These are phyloP conservation scores for Acanthamoeba sp. DNA, from an alignment of 208 protist species.

Conservation along the genomic window DNA sequence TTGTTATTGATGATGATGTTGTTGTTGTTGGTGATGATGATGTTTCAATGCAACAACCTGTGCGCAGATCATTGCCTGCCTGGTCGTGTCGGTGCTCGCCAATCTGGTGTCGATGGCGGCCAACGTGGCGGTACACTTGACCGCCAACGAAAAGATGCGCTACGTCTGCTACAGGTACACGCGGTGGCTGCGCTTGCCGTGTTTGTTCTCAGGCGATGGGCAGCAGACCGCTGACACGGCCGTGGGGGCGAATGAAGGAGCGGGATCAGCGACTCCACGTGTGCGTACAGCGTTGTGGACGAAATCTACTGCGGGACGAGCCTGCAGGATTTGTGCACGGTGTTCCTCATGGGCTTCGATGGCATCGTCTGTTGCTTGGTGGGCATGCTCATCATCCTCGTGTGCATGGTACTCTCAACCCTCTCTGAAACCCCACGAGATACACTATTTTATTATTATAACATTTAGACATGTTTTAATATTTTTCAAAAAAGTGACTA, in stretches of 20 bases:
- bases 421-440: too few relatives aligned
- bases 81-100: not conserved
- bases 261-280: slow-evolving; percentile 19
- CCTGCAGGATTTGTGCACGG: not conserved
- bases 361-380: not conserved
- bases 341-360: slow-evolving; percentile 4
- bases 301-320: slow-evolving; percentile 30
- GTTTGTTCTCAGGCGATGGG: too few relatives aligned
- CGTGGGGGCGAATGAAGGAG: not conserved
- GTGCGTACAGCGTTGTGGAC: slow-evolving; percentile 1
- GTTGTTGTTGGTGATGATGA: too few relatives aligned
- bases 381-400: not conserved
- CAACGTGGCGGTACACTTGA: slow-evolving; percentile 15
- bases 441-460: too few relatives aligned
- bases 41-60: too few relatives aligned
- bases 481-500: too few relatives aligned
- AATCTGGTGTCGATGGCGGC: slow-evolving; percentile 10
- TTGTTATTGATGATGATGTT: too few relatives aligned
- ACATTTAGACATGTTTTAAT: too few relatives aligned
- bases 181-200: too few relatives aligned
- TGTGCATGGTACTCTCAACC: not conserved
- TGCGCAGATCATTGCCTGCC: not conserved
- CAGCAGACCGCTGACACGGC: too few relatives aligned
- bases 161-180: slow-evolving; percentile 11
- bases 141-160: slow-evolving; percentile 19